A percentile compares a stretch with the other conserved stretches of the same genome.
Evolutionary conservation across 1,284 basidiomycete genomes (phyloP).

Genomic region (Erythrobasidium hasegawianum): DNA sequence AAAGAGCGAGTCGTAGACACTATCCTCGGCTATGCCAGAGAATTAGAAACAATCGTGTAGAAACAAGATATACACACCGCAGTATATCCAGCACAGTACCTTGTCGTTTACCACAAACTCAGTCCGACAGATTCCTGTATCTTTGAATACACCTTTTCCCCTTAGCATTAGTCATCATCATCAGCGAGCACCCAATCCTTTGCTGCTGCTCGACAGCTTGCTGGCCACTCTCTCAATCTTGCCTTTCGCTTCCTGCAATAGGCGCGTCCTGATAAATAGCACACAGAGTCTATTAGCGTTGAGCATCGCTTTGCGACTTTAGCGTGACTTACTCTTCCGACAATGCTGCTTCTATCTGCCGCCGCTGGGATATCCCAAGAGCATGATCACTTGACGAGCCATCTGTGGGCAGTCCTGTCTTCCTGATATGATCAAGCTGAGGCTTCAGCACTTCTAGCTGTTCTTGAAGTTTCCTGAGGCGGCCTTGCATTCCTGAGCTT

Average conservation of each 20-base stretch:
- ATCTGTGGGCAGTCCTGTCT: conserved; percentile 12
- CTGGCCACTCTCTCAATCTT: conserved; percentile 39
- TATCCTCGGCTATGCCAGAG: conserved; percentile 71
- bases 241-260: conserved; percentile 37
- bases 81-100: too few relatives aligned
- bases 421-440: conserved; percentile 37
- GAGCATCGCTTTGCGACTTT: too few relatives aligned
- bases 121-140: too few relatives aligned
- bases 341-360: conserved; percentile 36
- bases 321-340: conserved; percentile 41
- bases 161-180: too few relatives aligned
- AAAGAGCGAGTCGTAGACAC: conserved; percentile 73
- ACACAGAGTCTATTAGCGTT: too few relatives aligned
- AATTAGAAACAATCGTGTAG: conserved; percentile 84
- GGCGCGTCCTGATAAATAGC: too few relatives aligned
- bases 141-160: too few relatives aligned
- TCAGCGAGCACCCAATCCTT: too few relatives aligned
- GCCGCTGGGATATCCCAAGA: conserved; percentile 36
- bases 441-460: conserved; percentile 41
- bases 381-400: background rate
- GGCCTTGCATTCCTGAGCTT: conserved; percentile 24
- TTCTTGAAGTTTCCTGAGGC: conserved; percentile 39
- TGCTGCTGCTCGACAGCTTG: background rate
- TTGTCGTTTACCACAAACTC: too few relatives aligned
- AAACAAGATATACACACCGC: too few relatives aligned